Percentiles rank a stretch among this genome's conserved stretches.
These are phyloP conservation scores for Mucor ambiguus DNA, from an alignment of 371 early-diverging fungal species.

Conservation along the genomic window DNA sequence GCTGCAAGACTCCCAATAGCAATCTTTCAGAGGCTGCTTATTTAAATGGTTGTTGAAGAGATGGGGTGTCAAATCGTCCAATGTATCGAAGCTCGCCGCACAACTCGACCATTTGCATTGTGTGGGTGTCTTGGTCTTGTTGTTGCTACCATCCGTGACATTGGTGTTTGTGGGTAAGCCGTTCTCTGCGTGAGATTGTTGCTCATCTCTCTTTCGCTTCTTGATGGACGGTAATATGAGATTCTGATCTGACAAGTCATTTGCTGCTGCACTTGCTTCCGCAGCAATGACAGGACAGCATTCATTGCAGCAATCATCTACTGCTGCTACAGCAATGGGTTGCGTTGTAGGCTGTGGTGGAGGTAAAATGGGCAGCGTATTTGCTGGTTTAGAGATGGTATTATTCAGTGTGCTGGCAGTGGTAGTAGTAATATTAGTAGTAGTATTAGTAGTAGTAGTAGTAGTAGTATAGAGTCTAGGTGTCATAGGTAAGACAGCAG, in stretches of 20 bases:
- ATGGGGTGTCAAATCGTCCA: slow-evolving; percentile 83
- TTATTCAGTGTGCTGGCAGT: background rate
- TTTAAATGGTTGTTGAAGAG: slow-evolving; percentile 77
- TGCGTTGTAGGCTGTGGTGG: slow-evolving; percentile 1
- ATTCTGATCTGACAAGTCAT: slow-evolving; percentile 4
- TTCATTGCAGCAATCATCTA: slow-evolving; percentile 25
- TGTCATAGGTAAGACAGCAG: background rate
- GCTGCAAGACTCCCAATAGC: slow-evolving; percentile 81
- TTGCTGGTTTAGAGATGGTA: background rate
- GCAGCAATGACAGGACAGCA: slow-evolving; percentile 21
- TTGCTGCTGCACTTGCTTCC: background rate
- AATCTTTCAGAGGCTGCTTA: slow-evolving; percentile 41
- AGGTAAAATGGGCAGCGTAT: background rate
- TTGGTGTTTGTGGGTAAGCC: background rate
- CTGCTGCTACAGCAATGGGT: slow-evolving; percentile 24
- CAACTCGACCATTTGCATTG: slow-evolving; percentile 86
- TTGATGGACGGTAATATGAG: background rate
- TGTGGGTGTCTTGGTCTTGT: background rate
- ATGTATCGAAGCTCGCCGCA: slow-evolving; percentile 67
- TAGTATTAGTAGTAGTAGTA: background rate
- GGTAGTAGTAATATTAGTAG: background rate
- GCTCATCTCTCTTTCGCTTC: background rate
- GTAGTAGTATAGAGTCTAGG: background rate
- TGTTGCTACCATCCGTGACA: background rate
- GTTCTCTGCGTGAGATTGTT: background rate